Percentiles rank a stretch among this genome's conserved stretches.
Evolutionary conservation across 768 basidiomycete species (phyloP).

Genomic region (Butyriboletus loyo): DNA sequence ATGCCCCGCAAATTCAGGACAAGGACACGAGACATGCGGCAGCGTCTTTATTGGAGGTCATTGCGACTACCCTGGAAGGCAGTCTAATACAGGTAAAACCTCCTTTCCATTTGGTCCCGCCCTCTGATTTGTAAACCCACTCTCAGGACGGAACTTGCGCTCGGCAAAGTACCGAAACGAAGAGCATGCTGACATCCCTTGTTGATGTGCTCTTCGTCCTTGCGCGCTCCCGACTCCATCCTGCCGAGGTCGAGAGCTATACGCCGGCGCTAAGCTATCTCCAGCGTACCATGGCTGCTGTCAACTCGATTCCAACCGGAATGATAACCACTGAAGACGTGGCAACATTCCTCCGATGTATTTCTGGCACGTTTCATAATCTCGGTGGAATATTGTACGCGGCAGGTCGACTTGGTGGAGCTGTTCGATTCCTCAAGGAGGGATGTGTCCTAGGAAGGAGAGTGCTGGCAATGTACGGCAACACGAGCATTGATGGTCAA

Average conservation of each 20-base stretch:
- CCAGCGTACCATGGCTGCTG: constrained; percentile 35
- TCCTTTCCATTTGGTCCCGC: neutral
- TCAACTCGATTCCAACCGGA: constrained; percentile 12
- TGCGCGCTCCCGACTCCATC: constrained; percentile 42
- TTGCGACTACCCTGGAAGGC: constrained; percentile 33
- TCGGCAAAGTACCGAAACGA: constrained; percentile 17
- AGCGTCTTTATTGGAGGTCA: constrained; percentile 35
- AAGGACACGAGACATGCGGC: constrained; percentile 10
- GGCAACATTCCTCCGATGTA: constrained; percentile 62
- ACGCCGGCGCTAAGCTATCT: constrained; percentile 46
- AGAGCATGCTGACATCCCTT: constrained; percentile 40
- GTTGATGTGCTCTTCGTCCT: constrained; percentile 58
- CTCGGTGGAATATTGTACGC: constrained; percentile 70
- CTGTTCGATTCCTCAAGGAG: constrained; percentile 63
- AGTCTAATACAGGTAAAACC: constrained; percentile 30
- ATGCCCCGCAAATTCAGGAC: constrained; percentile 23
- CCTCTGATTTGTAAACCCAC: neutral
- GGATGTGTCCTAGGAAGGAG: constrained; percentile 54
- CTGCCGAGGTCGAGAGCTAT: constrained; percentile 45
- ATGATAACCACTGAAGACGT: constrained; percentile 16
- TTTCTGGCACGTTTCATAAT: constrained; percentile 71
- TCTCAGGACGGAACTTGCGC: constrained; percentile 2
- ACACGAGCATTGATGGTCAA: neutral
- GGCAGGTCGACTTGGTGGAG: constrained; percentile 54
- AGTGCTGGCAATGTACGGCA: constrained; percentile 38